Conservation (phyloP, 305 asterid species). For the Plantago coronopus region DNA sequence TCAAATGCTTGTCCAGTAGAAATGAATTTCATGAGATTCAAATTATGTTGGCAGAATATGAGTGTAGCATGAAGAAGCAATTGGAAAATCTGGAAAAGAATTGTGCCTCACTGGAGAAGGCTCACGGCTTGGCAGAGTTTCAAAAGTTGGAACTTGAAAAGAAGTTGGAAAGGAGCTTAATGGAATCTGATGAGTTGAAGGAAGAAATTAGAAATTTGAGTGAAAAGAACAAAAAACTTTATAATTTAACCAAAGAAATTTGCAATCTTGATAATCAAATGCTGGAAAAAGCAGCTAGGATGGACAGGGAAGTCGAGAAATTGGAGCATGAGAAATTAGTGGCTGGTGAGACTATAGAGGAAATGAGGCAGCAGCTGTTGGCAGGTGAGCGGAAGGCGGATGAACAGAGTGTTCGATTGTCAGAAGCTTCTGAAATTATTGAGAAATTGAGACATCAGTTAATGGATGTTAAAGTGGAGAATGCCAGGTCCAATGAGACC, state of each 20-base stretch:
- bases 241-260: slow-evolving; percentile 2
- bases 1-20: background rate
- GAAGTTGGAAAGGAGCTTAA: slow-evolving; percentile 1
- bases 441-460: background rate
- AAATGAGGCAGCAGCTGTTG: background rate
- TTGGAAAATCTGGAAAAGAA: slow-evolving; percentile 9
- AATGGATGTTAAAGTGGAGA: background rate
- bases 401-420: background rate
- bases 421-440: background rate
- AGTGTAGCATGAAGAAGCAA: slow-evolving; percentile 9
- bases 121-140: slow-evolving; percentile 4
- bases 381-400: background rate
- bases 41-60: slow-evolving; percentile 14
- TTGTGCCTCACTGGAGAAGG: slow-evolving; percentile 2
- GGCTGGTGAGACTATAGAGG: background rate
- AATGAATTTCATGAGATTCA: background rate
- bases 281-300: background rate
- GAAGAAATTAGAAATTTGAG: background rate
- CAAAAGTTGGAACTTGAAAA: slow-evolving; percentile 7
- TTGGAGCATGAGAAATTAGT: background rate
- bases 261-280: background rate
- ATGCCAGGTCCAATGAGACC: background rate
- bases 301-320: slow-evolving; percentile 7
- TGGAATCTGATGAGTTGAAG: slow-evolving; percentile 14
- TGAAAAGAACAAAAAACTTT: slow-evolving; percentile 10